These are phyloP conservation scores for Hericium erinaceus DNA, from an alignment of 768 basidiomycete species.

Conservation along the genomic window DNA sequence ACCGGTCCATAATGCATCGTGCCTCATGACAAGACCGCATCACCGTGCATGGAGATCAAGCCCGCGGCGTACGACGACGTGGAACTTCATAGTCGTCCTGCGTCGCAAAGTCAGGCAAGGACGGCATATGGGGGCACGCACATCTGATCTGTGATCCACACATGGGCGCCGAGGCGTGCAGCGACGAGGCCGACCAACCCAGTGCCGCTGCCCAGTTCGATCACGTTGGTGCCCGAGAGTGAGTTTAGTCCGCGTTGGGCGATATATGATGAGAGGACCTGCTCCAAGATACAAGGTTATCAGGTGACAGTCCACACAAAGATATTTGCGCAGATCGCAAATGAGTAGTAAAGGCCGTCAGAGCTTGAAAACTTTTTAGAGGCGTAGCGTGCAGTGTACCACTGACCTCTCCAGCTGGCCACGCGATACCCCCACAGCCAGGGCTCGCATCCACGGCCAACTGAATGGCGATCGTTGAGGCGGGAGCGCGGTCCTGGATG, in stretches of 20 bases:
- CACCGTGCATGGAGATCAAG: too few species aligned
- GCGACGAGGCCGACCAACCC: constrained; percentile 87
- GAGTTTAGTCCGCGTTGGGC: constrained; percentile 40
- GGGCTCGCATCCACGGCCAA: constrained; percentile 72
- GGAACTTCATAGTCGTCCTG: too few species aligned
- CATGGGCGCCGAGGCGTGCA: constrained; percentile 51
- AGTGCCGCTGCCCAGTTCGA: constrained; percentile 89
- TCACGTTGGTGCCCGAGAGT: constrained; percentile 45
- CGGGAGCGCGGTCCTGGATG: constrained; percentile 1
- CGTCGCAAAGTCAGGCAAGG: background rate
- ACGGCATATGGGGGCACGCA: constrained; percentile 34
- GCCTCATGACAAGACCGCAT: too few species aligned
- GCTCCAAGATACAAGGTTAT: background rate
- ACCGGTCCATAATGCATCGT: too few species aligned
- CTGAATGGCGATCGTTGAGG: constrained; percentile 29
- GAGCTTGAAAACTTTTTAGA: too few species aligned
- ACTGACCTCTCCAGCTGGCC: constrained; percentile 85
- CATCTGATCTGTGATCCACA: constrained; percentile 88
- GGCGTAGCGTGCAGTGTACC: too few species aligned
- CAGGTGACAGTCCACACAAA: too few species aligned
- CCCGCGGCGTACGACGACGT: too few species aligned
- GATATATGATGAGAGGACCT: constrained; percentile 79
- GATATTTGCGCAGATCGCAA: too few species aligned
- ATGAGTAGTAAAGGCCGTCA: too few species aligned
- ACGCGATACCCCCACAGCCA: constrained; percentile 87